phyloP scores from a whole-genome alignment of 164 flowering plant species.

The Warburgia ugandensis region DNA sequence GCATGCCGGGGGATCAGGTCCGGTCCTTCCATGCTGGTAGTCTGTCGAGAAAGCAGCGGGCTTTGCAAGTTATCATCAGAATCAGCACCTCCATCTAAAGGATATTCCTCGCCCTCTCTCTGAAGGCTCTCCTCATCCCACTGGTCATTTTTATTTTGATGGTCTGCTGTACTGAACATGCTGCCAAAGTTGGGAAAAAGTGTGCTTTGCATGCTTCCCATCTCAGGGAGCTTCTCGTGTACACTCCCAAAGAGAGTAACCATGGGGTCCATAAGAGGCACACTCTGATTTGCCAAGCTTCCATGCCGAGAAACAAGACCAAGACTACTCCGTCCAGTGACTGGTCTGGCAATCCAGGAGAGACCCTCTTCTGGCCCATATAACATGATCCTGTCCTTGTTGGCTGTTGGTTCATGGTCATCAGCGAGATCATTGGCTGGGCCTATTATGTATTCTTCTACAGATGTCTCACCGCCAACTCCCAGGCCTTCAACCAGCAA shows the following conservation, averaged over 20 bases:
- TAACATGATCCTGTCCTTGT: conserved; percentile 52
- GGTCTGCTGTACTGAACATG: conserved; percentile 42
- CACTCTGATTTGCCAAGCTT: conserved; percentile 47
- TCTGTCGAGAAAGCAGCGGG: conserved; percentile 48
- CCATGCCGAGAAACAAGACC: conserved; percentile 74
- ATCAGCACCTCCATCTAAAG: conserved; percentile 31
- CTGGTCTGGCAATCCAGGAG: conserved; percentile 88
- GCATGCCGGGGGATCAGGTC: conserved; percentile 33
- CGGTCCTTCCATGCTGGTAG: conserved; percentile 34
- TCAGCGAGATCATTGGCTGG: conserved; percentile 53
- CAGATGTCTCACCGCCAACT: conserved; percentile 73
- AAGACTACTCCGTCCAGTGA: conserved; percentile 58
- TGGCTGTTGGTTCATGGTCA: conserved; percentile 31
- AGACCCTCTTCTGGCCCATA: conserved; percentile 76
- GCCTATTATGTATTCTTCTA: conserved; percentile 83
- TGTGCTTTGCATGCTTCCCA: conserved; percentile 49
- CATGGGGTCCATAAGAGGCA: conserved; percentile 77
- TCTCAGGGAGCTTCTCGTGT: conserved; percentile 79
- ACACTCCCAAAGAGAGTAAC: conserved; percentile 86
- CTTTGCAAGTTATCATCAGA: conserved; percentile 42
- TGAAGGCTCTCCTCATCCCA: conserved; percentile 54
- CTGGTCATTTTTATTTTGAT: conserved; percentile 28
- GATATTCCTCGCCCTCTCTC: conserved; percentile 38
- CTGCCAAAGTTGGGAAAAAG: conserved; percentile 53
- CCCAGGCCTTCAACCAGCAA: conserved; percentile 91